A percentile compares a stretch with the other conserved stretches of the same genome.
Conservation (phyloP, 495 filamentous ascomycete species). For the Aspergillus nanangensis region DNA sequence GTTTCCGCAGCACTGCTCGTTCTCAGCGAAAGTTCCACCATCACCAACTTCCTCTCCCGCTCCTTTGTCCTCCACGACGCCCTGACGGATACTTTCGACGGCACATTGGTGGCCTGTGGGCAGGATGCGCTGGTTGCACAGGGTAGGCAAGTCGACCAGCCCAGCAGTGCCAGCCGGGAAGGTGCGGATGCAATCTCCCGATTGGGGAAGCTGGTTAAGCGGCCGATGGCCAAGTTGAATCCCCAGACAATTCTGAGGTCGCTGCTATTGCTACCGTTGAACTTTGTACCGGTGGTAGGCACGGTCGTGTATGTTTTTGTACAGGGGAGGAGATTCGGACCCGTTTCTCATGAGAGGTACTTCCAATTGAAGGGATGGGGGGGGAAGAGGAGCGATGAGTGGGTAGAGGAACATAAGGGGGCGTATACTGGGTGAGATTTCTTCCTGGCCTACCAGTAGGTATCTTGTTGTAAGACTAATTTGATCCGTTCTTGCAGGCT, state of each 20-base stretch:
- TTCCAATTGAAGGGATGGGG: conserved; percentile 86
- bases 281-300: conserved; percentile 86
- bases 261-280: conserved; percentile 77
- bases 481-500: conserved; percentile 49
- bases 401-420: conserved; percentile 56
- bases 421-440: conserved; percentile 73
- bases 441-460: conserved; percentile 10
- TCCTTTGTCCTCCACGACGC: conserved; percentile 75
- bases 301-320: conserved; percentile 73
- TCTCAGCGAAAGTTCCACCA: conserved; percentile 73
- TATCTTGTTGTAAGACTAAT: not conserved
- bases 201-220: conserved; percentile 68
- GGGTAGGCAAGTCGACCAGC: conserved; percentile 71
- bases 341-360: conserved; percentile 57
- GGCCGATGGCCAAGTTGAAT: conserved; percentile 63
- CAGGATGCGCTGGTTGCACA: conserved; percentile 57
- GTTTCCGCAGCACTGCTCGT: conserved; percentile 73
- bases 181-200: conserved; percentile 52
- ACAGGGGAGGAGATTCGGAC: conserved; percentile 59
- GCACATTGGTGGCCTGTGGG: conserved; percentile 57
- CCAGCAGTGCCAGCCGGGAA: conserved; percentile 39
- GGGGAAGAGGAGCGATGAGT: conserved; percentile 54
- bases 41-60: conserved; percentile 69
- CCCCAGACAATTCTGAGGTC: conserved; percentile 64
- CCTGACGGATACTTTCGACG: conserved; percentile 89